These are phyloP conservation scores for bread wheat (Triticum aestivum) DNA, from an alignment of 176 grass and related monocot species.

Conservation along the genomic window DNA sequence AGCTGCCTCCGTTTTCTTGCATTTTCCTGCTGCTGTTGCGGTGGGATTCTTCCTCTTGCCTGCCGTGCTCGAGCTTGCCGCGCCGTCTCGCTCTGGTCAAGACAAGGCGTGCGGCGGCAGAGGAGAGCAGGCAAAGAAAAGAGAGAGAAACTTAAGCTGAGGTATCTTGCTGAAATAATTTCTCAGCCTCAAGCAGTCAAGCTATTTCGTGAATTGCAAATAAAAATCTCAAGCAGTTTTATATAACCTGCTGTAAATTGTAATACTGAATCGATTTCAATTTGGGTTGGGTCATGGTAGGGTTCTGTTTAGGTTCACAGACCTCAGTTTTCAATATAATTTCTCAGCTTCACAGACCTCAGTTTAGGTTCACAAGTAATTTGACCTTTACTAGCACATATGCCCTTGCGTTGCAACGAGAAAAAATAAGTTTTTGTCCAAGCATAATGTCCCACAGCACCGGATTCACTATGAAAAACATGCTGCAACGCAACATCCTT, in stretches of 20 bases:
- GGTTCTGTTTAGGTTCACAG: background rate
- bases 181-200: background rate
- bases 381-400: background rate
- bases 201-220: background rate
- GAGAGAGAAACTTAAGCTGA: background rate
- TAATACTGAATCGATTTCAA: background rate
- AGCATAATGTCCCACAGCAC: too few species aligned
- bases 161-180: background rate
- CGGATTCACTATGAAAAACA: too few species aligned
- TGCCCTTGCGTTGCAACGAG: too few species aligned
- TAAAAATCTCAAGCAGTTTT: background rate
- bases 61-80: background rate
- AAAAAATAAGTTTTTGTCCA: too few species aligned
- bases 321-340: background rate
- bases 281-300: background rate
- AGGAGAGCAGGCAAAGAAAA: background rate
- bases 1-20: constrained; percentile 25
- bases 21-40: constrained; percentile 5
- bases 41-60: background rate
- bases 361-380: background rate
- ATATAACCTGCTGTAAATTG: background rate
- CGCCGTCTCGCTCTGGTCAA: background rate
- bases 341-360: background rate
- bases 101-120: background rate
- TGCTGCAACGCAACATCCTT: too few species aligned